These are phyloP conservation scores for Mortierella sp. DNA, from an alignment of 371 early-diverging fungal species.

Conservation along the genomic window DNA sequence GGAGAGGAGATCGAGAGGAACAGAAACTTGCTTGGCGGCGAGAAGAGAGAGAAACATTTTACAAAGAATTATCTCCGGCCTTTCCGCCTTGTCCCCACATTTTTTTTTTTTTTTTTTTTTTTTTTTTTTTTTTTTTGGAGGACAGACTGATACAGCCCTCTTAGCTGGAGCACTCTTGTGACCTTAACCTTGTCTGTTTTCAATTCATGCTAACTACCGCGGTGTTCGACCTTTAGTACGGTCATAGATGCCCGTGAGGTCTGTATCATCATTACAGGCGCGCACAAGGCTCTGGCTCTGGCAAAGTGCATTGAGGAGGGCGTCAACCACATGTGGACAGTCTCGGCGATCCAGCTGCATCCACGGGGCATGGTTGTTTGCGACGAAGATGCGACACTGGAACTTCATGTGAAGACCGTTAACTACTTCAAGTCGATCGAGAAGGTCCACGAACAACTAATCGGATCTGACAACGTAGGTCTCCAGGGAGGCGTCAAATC, in stretches of 20 bases:
- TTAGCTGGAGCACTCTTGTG: neutral
- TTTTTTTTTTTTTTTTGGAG: neutral
- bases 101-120: neutral
- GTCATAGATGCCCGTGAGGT: conserved; percentile 91
- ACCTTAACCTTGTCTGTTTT: neutral
- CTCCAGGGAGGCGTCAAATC: conserved; percentile 62
- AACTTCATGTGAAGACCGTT: conserved; percentile 87
- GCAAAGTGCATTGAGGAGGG: conserved; percentile 84
- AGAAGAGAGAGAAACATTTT: no score
- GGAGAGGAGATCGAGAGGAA: no score
- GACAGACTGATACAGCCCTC: neutral
- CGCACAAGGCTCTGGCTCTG: conserved; percentile 82
- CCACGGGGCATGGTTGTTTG: conserved; percentile 83
- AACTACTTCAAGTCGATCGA: conserved; percentile 88
- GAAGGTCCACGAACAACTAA: conserved; percentile 77
- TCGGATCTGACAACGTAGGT: conserved; percentile 76
- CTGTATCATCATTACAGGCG: conserved; percentile 83
- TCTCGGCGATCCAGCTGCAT: conserved; percentile 84
- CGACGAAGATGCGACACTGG: conserved; percentile 87
- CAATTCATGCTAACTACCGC: neutral
- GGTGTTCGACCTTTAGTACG: conserved; percentile 61
- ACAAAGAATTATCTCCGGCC: neutral
- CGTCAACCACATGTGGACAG: conserved; percentile 90
- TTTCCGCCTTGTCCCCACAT: no score
- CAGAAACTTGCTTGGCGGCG: no score